Conservation (phyloP, 1,284 basidiomycete genomes). For the Cutaneotrichosporon mucoides region DNA sequence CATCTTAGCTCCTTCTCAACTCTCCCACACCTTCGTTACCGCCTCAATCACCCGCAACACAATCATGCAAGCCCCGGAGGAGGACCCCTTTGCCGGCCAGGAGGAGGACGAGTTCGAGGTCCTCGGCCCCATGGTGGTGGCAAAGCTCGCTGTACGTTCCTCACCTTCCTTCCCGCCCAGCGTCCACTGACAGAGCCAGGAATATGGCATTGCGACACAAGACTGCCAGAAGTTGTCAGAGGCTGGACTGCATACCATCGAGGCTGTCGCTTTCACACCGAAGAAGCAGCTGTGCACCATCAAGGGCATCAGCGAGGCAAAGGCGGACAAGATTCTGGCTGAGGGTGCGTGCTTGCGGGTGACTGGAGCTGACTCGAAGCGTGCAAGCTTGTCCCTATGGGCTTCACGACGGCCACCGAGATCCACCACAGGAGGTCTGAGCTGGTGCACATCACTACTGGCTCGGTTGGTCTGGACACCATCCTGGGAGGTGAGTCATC, state of each 20-base stretch:
- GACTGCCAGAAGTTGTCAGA: conserved; percentile 97
- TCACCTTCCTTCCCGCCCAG: not conserved
- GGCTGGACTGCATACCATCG: conserved; percentile 88
- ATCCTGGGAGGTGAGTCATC: conserved; percentile 74
- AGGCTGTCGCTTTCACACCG: conserved; percentile 94
- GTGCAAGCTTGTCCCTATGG: conserved; percentile 92
- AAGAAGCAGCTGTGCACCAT: conserved; percentile 88
- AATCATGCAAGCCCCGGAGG: conserved; percentile 22
- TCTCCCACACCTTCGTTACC: not conserved
- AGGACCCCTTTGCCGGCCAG: conserved; percentile 37
- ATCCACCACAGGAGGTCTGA: conserved; percentile 94
- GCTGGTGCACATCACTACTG: conserved; percentile 94
- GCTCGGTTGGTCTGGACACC: conserved; percentile 92
- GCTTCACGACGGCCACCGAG: conserved; percentile 97
- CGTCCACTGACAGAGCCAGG: not conserved
- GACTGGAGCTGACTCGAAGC: conserved; percentile 54
- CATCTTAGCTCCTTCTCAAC: not conserved
- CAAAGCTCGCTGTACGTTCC: conserved; percentile 62
- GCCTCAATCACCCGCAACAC: conserved; percentile 5
- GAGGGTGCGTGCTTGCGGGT: conserved; percentile 62
- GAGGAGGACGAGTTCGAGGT: conserved; percentile 56
- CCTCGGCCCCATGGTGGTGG: conserved; percentile 73
- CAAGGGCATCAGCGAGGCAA: conserved; percentile 96
- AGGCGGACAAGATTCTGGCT: conserved; percentile 91
- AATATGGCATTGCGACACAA: conserved; percentile 76